phyloP scores from a whole-genome alignment of 345 rosid species.

The Noccaea bulbosa region DNA sequence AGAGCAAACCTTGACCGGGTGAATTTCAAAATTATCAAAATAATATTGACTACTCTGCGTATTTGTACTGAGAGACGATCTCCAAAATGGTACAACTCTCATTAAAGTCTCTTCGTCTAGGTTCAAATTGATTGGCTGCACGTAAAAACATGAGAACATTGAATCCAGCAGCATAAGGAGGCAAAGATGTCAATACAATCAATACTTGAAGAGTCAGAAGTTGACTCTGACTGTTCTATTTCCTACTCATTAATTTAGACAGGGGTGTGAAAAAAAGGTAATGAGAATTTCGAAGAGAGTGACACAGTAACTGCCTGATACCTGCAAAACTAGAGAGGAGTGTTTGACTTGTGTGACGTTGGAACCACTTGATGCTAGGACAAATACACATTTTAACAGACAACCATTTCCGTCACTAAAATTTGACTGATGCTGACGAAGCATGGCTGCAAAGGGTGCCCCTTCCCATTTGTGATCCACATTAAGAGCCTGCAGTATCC shows the following conservation, averaged over 20 bases:
- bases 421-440: constrained; percentile 70
- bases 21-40: constrained; percentile 94
- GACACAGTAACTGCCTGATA: constrained; percentile 39
- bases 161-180: constrained; percentile 17
- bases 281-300: constrained; percentile 12
- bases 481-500: constrained; percentile 60
- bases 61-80: constrained; percentile 76
- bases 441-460: constrained; percentile 89
- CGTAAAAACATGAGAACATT: constrained; percentile 20
- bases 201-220: constrained; percentile 31
- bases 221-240: constrained; percentile 19
- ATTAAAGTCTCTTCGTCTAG: constrained; percentile 89
- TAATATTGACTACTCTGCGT: constrained; percentile 75
- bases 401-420: constrained; percentile 54
- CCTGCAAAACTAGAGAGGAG: constrained; percentile 83
- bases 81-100: constrained; percentile 87
- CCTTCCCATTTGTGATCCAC: constrained; percentile 80
- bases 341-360: constrained; percentile 77
- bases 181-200: constrained; percentile 5
- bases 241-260: constrained; percentile 11
- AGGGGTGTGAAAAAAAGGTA: constrained; percentile 19
- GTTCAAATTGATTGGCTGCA: constrained; percentile 86
- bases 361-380: constrained; percentile 66
- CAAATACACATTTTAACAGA: constrained; percentile 55
- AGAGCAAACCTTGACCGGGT: constrained; percentile 80